Conservation (phyloP, 495 filamentous ascomycete genomes). For the Daldinia loculata region DNA sequence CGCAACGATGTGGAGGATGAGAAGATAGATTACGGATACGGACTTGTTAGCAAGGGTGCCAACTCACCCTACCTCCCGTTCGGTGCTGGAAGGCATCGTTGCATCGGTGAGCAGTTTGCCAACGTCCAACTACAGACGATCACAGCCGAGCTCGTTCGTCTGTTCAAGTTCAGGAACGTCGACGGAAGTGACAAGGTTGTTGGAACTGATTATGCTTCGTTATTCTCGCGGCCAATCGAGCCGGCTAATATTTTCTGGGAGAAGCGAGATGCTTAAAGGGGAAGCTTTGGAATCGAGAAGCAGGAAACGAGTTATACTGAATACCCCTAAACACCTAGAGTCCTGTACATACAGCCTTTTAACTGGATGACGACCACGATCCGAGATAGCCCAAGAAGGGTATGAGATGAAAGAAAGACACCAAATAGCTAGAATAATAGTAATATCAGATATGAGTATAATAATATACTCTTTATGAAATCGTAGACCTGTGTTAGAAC, state of each 20-base stretch:
- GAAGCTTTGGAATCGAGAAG: not conserved
- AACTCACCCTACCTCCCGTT: slow-evolving; percentile 91
- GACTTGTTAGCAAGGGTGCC: slow-evolving; percentile 88
- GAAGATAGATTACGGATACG: slow-evolving; percentile 91
- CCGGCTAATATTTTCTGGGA: slow-evolving; percentile 74
- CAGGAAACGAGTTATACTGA: slow-evolving; percentile 5
- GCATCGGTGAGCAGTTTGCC: slow-evolving; percentile 97
- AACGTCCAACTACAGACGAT: slow-evolving; percentile 91
- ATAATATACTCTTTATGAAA: not conserved
- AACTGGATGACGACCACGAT: slow-evolving; percentile 30
- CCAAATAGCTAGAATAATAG: slow-evolving; percentile 33
- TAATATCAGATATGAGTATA: slow-evolving; percentile 21
- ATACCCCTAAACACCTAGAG: slow-evolving; percentile 20
- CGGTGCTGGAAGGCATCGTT: slow-evolving; percentile 90
- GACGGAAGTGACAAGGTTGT: slow-evolving; percentile 73
- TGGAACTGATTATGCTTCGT: slow-evolving; percentile 84
- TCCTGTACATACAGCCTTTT: slow-evolving; percentile 36
- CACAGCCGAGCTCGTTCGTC: slow-evolving; percentile 76
- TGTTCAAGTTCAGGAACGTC: slow-evolving; percentile 77
- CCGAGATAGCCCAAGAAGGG: slow-evolving; percentile 12
- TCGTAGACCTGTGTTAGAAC: too few species aligned
- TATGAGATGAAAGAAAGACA: slow-evolving; percentile 30
- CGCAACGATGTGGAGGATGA: slow-evolving; percentile 69
- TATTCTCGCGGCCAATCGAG: slow-evolving; percentile 69
- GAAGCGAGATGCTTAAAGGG: slow-evolving; percentile 52